A percentile compares a stretch with the other conserved stretches of the same genome.
These are phyloP conservation scores for Zizania palustris DNA, from an alignment of 202 grass and related monocot species.

Conservation along the genomic window DNA sequence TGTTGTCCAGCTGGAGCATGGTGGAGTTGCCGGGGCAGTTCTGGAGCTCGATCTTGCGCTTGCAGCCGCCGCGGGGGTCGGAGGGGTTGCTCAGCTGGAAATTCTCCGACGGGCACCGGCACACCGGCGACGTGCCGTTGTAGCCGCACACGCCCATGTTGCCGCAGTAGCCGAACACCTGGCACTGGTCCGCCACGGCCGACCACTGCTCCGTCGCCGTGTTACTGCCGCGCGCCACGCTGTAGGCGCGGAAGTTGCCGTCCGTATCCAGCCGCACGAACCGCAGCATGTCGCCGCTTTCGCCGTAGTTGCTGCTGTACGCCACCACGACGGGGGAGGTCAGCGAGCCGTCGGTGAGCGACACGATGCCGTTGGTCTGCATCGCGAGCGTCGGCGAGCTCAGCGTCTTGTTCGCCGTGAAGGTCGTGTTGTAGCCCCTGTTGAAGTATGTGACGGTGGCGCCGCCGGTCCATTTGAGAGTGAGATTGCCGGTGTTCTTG, in stretches of 20 bases:
- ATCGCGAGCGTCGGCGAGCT: conserved; percentile 63
- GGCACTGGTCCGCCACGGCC: conserved; percentile 85
- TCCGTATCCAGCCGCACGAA: conserved; percentile 77
- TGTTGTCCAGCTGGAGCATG: conserved; percentile 74
- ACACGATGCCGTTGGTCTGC: conserved; percentile 80
- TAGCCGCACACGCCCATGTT: conserved; percentile 87
- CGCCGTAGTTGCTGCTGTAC: conserved; percentile 94
- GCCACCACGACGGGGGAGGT: conserved; percentile 62
- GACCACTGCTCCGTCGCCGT: conserved; percentile 62
- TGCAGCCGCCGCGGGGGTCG: conserved; percentile 51
- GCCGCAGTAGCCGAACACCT: conserved; percentile 95
- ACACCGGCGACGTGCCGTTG: conserved; percentile 74
- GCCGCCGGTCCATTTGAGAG: conserved; percentile 49
- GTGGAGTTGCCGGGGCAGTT: conserved; percentile 79
- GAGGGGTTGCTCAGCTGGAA: conserved; percentile 45
- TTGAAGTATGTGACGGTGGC: conserved; percentile 74
- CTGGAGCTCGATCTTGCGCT: conserved; percentile 45
- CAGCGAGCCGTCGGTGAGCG: conserved; percentile 58
- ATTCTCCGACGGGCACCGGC: conserved; percentile 75
- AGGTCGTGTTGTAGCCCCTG: conserved; percentile 67
- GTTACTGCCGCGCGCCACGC: conserved; percentile 50
- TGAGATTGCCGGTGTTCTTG: conserved; percentile 58
- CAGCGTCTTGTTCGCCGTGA: conserved; percentile 67
- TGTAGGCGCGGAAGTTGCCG: conserved; percentile 94
- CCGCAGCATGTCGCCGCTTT: conserved; percentile 68